phyloP scores from a whole-genome alignment of 2,329 filamentous ascomycete genomes.

The Torrubiella hemipterigena region DNA sequence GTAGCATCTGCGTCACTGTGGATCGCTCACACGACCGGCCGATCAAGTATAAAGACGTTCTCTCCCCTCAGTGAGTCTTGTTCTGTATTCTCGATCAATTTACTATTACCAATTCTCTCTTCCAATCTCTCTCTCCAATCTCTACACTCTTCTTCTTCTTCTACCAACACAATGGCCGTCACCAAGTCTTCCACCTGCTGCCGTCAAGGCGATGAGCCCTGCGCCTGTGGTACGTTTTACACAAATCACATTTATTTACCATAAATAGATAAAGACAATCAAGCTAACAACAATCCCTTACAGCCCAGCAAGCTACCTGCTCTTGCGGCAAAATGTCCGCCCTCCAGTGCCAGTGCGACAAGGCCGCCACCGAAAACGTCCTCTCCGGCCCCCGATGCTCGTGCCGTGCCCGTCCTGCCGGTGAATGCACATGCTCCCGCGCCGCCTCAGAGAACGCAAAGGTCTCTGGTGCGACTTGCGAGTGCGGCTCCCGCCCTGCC shows the following conservation, averaged over 20 bases:
- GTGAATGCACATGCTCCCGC: conserved; percentile 71
- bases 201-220: conserved; percentile 38
- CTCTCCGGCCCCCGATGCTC: conserved; percentile 65
- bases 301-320: conserved; percentile 58
- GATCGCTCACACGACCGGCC: background rate
- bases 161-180: conserved; percentile 17
- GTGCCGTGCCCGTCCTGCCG: conserved; percentile 69
- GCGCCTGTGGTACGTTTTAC: conserved; percentile 42
- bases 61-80: background rate
- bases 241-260: background rate
- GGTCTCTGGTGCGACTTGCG: conserved; percentile 49
- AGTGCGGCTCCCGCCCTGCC: conserved; percentile 64
- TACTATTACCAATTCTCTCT: background rate
- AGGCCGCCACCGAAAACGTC: conserved; percentile 63
- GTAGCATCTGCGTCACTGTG: background rate
- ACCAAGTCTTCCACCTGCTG: conserved; percentile 40
- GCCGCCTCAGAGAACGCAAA: conserved; percentile 57
- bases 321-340: conserved; percentile 84
- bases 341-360: conserved; percentile 76
- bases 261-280: too few relatives aligned
- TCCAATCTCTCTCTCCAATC: background rate
- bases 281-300: conserved; percentile 7
- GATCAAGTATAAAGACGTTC: background rate
- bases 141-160: background rate
- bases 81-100: background rate